These are phyloP conservation scores for Gardenia jasminoides DNA, from an alignment of 257 asterid genomes.

Conservation along the genomic window DNA sequence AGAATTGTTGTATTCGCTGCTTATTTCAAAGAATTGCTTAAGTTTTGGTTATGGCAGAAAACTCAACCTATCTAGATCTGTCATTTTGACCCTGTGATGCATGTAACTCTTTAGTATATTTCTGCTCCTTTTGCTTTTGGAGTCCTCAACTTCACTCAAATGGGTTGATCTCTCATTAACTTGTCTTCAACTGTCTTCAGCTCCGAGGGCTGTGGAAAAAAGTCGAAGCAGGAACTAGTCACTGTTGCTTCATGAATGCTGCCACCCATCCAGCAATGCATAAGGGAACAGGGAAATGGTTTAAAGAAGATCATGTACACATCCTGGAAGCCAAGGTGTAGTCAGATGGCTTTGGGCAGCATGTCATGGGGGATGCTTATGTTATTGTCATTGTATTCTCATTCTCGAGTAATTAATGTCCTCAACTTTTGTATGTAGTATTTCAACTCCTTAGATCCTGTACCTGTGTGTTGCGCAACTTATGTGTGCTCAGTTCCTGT, in stretches of 20 bases:
- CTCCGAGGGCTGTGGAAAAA: conserved; percentile 50
- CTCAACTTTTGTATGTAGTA: conserved; percentile 15
- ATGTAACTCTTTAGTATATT: not conserved
- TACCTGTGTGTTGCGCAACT: conserved; percentile 27
- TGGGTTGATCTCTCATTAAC: conserved; percentile 12
- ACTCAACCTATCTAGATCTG: not conserved
- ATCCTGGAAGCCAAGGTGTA: conserved; percentile 10
- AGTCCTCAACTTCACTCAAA: not conserved
- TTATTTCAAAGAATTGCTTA: not conserved
- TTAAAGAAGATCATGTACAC: conserved; percentile 5
- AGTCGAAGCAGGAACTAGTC: conserved; percentile 40
- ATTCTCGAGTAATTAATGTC: conserved; percentile 20
- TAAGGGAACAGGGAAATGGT: not conserved
- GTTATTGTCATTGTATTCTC: conserved; percentile 16
- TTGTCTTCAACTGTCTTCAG: conserved; percentile 25
- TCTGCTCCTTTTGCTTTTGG: not conserved
- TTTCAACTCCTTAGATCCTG: conserved; percentile 11
- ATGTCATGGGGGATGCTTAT: conserved; percentile 24
- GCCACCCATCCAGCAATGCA: conserved; percentile 23
- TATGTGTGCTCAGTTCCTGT: conserved; percentile 14
- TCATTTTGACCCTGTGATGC: not conserved
- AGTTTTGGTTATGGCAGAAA: not conserved
- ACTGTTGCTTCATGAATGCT: conserved; percentile 24
- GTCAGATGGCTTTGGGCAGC: conserved; percentile 29
- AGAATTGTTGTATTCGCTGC: not conserved